A percentile compares a stretch with the other conserved stretches of the same genome.
Conservation (phyloP, 208 protist genomes). For the Paratrypanosoma confusum region DNA sequence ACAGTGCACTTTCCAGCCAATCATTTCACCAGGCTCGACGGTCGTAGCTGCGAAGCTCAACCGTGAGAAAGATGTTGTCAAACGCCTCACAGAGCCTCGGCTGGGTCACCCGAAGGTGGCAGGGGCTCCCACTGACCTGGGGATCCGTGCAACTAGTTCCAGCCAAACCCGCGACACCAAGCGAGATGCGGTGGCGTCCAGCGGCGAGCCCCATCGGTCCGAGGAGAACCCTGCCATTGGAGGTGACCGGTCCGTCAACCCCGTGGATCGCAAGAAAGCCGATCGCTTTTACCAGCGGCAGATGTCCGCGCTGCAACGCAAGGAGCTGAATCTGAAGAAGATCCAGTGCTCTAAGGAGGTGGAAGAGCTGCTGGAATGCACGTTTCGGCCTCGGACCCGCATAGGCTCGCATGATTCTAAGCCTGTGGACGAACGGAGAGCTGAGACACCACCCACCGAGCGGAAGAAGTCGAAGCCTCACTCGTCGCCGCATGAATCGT, state of each 20-base stretch:
- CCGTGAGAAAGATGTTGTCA: constrained; percentile 57
- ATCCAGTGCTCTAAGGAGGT: constrained; percentile 12
- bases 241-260: too few species aligned
- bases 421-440: too few species aligned
- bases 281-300: constrained; percentile 53
- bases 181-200: too few species aligned
- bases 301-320: constrained; percentile 16
- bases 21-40: constrained; percentile 47
- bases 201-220: too few species aligned
- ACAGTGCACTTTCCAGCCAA: constrained; percentile 52
- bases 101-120: constrained; percentile 4
- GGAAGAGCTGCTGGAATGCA: constrained; percentile 67
- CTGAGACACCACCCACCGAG: too few species aligned
- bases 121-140: too few species aligned
- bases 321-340: constrained; percentile 13
- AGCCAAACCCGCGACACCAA: too few species aligned
- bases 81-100: constrained; percentile 23
- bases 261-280: constrained; percentile 15
- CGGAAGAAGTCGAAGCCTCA: too few species aligned
- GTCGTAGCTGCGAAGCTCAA: constrained; percentile 21
- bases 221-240: too few species aligned
- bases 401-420: constrained; percentile 6
- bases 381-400: constrained; percentile 61
- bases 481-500: not conserved
- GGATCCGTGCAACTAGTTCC: too few species aligned